A percentile compares a stretch with the other conserved stretches of the same genome.
Conservation (phyloP, 495 filamentous ascomycete species). For the Terfezia claveryi region DNA sequence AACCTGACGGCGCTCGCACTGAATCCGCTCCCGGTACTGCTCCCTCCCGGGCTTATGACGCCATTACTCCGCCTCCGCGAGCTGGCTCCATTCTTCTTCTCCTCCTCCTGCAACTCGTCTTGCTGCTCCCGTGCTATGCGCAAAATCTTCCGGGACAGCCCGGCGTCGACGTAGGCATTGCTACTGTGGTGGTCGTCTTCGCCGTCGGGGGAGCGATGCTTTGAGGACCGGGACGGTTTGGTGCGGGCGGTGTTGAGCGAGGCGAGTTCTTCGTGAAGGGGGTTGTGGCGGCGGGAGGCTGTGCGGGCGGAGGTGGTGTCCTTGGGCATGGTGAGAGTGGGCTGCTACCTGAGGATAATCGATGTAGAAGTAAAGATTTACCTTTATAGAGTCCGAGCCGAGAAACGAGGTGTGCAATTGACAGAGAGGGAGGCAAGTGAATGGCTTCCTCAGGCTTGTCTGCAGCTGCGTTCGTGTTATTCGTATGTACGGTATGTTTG, state of each 20-base stretch:
- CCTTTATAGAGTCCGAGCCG: no score
- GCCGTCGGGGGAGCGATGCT: constrained; percentile 10
- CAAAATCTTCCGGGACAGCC: constrained; percentile 67
- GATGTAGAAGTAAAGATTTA: no score
- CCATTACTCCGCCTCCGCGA: constrained; percentile 29
- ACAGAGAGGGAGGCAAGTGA: no score
- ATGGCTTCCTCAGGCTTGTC: no score
- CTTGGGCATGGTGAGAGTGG: constrained; percentile 9
- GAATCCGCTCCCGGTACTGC: constrained; percentile 15
- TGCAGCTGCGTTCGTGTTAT: no score
- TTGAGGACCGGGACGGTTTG: constrained; percentile 13
- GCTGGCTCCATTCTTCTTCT: constrained; percentile 30
- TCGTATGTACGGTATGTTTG: no score
- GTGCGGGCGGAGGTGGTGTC: constrained; percentile 7
- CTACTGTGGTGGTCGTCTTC: not conserved
- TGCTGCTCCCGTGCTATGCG: constrained; percentile 49
- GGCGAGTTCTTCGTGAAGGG: constrained; percentile 17
- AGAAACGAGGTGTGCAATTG: no score
- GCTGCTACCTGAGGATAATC: no score
- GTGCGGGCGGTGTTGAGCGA: constrained; percentile 5
- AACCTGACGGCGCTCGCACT: not conserved
- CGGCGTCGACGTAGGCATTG: constrained; percentile 40
- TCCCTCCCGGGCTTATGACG: constrained; percentile 44
- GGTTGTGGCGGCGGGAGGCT: constrained; percentile 15
- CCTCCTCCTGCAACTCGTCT: constrained; percentile 34